Evolutionary conservation across 768 basidiomycete genomes (phyloP), one percentile per base, ranked within the genome.

Genomic region (Kwoniella bestiolae): DNA sequence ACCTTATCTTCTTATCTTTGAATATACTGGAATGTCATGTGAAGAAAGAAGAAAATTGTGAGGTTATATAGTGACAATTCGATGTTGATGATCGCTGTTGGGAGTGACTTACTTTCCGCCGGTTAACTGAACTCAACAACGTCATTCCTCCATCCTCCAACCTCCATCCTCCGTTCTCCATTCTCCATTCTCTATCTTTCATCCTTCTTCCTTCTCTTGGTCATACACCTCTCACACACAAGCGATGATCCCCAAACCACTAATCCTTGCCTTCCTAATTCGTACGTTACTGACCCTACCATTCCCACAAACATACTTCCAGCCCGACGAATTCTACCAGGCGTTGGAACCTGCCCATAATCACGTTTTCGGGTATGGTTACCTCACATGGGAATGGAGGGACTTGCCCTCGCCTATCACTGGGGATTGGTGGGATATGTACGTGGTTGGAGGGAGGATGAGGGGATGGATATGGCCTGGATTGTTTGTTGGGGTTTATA

Each of bases 291-390:
- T 76, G 50, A 89, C 91, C 0, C 67, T 74, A 2, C 76, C 94
- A 32, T 81, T 83, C 44, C 94, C 92, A 0, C 85, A 85, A 59
- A 92, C 94, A 3, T 91, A 90, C 83, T 98, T 98, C 79, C 94
- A 97, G 79, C 94, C 96, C 8, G 96, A 99, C 80, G 96, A 98
- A 81, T 95, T 91, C 81, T 97, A 90, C 73, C 96, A 99, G 78
- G 86, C 93, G 5, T 85, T 98, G 47, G 96, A 99, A 78, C 90
- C 91, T 50, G 96, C 96, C 0, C 91, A 98, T 79, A 85, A 85
- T 61, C 82, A 88, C 46, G 91, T 96, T 55, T 98, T 92, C 78
- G 93, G 94, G 50, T 92, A 92, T 81, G 95, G 94, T 2, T 85
- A 89, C 70, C 83, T 93, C 45, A 97, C 94, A 25, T 99, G 96